These are phyloP conservation scores for Trichosporon coremiiforme DNA, from an alignment of 1,284 basidiomycete genomes.

Conservation along the genomic window DNA sequence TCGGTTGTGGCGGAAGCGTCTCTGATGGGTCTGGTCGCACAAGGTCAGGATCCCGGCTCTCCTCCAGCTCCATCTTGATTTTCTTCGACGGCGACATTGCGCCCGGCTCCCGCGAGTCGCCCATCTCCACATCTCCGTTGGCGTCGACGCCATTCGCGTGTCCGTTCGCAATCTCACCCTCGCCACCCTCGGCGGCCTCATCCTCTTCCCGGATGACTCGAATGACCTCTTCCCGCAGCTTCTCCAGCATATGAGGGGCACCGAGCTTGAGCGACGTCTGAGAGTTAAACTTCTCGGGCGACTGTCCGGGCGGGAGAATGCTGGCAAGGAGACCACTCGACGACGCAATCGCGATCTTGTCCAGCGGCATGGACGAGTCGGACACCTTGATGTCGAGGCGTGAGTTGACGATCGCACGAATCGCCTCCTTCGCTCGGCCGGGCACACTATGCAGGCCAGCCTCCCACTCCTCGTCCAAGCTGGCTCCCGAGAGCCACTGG, in stretches of 20 bases:
- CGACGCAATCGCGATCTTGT: slow-evolving; percentile 64
- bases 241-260: slow-evolving; percentile 72
- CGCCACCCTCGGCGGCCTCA: slow-evolving; percentile 36
- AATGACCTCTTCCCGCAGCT: slow-evolving; percentile 75
- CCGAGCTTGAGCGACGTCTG: slow-evolving; percentile 80
- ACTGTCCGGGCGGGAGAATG: slow-evolving; percentile 63
- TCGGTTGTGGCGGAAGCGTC: slow-evolving; percentile 48
- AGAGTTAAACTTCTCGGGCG: slow-evolving; percentile 71
- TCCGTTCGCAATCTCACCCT: slow-evolving; percentile 60
- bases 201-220: slow-evolving; percentile 60
- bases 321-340: slow-evolving; percentile 73
- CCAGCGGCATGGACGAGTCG: slow-evolving; percentile 67
- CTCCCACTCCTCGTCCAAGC: slow-evolving; percentile 80
- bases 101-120: slow-evolving; percentile 25
- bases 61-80: slow-evolving; percentile 44
- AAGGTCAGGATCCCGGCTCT: slow-evolving; percentile 36
- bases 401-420: slow-evolving; percentile 93
- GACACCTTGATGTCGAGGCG: slow-evolving; percentile 76
- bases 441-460: slow-evolving; percentile 68
- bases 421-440: slow-evolving; percentile 66
- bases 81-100: slow-evolving; percentile 31
- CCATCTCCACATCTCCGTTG: slow-evolving; percentile 50
- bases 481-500: slow-evolving; percentile 90
- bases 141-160: slow-evolving; percentile 61
- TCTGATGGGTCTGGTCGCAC: slow-evolving; percentile 45